phyloP scores from a whole-genome alignment of 2,329 filamentous ascomycete genomes.

The Trichoderma sp. region DNA sequence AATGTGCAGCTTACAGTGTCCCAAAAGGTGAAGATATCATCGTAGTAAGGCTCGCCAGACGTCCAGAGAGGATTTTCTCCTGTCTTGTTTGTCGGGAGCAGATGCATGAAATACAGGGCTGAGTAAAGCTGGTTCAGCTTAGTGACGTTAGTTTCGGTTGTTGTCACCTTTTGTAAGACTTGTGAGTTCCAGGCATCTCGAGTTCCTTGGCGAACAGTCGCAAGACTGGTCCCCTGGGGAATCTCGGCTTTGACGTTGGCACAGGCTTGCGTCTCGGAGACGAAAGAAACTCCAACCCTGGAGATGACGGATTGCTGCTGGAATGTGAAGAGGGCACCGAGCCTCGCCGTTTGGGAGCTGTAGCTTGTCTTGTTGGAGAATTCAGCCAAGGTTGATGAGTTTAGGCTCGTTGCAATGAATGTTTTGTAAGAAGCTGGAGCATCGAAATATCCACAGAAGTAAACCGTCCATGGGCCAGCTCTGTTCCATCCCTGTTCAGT shows the following conservation, averaged over 20 bases:
- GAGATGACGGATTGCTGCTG: constrained; percentile 49
- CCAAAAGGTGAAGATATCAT: constrained; percentile 73
- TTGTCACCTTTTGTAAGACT: constrained; percentile 65
- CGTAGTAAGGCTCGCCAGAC: constrained; percentile 67
- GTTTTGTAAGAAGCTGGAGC: constrained; percentile 46
- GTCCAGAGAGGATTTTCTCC: constrained; percentile 70
- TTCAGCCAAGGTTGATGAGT: constrained; percentile 33
- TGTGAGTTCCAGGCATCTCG: constrained; percentile 60
- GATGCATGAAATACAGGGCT: constrained; percentile 68
- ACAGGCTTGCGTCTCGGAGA: constrained; percentile 64
- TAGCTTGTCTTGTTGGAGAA: constrained; percentile 36
- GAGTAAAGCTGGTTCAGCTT: constrained; percentile 66
- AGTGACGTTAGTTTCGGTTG: constrained; percentile 54
- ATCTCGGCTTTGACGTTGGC: constrained; percentile 59
- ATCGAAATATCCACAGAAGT: constrained; percentile 64
- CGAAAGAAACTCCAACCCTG: constrained; percentile 67
- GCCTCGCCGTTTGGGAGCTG: constrained; percentile 40
- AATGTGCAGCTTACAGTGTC: constrained; percentile 39
- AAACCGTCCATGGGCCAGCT: constrained; percentile 62
- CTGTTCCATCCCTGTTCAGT: constrained; percentile 66
- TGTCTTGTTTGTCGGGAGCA: constrained; percentile 69
- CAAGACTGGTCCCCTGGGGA: constrained; percentile 44
- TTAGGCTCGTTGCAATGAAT: constrained; percentile 42
- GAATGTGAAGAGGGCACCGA: constrained; percentile 59
- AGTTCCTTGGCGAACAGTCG: constrained; percentile 47